phyloP scores from a whole-genome alignment of 1,284 basidiomycete species.

The Puccinia horiana region DNA sequence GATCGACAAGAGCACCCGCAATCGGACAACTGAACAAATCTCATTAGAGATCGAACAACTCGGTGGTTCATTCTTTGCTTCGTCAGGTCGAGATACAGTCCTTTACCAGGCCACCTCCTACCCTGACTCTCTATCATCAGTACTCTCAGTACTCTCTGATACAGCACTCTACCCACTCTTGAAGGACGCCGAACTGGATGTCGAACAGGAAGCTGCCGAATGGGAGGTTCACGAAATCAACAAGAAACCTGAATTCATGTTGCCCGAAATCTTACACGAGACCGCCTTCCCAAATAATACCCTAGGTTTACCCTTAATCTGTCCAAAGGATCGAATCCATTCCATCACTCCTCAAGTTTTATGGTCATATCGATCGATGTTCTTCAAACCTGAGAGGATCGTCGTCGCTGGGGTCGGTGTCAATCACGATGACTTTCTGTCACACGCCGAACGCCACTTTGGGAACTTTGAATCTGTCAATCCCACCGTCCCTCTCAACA shows the following conservation, averaged over 20 bases:
- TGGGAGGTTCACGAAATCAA: slow-evolving; percentile 47
- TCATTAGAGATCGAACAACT: slow-evolving; percentile 39
- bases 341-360: slow-evolving; percentile 31
- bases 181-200: slow-evolving; percentile 28
- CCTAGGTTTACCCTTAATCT: slow-evolving; percentile 45
- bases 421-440: slow-evolving; percentile 41
- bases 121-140: slow-evolving; percentile 31
- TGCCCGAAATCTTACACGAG: slow-evolving; percentile 46
- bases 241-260: slow-evolving; percentile 41
- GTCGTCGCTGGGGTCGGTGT: slow-evolving; percentile 46
- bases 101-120: slow-evolving; percentile 48
- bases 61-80: slow-evolving; percentile 48
- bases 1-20: slow-evolving; percentile 23
- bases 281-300: slow-evolving; percentile 45
- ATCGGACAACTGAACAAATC: slow-evolving; percentile 39
- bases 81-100: slow-evolving; percentile 43
- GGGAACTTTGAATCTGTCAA: slow-evolving; percentile 29
- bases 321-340: slow-evolving; percentile 41
- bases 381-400: slow-evolving; percentile 43
- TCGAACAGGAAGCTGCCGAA: slow-evolving; percentile 34
- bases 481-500: slow-evolving; percentile 2
- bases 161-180: slow-evolving; percentile 33
- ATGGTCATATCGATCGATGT: slow-evolving; percentile 38
- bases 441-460: slow-evolving; percentile 24
- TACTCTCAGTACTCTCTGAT: slow-evolving; percentile 36